Base-by-base conservation (phyloP, 1,139 yeast genomes). In the Candida tetrigidarum region DNA sequence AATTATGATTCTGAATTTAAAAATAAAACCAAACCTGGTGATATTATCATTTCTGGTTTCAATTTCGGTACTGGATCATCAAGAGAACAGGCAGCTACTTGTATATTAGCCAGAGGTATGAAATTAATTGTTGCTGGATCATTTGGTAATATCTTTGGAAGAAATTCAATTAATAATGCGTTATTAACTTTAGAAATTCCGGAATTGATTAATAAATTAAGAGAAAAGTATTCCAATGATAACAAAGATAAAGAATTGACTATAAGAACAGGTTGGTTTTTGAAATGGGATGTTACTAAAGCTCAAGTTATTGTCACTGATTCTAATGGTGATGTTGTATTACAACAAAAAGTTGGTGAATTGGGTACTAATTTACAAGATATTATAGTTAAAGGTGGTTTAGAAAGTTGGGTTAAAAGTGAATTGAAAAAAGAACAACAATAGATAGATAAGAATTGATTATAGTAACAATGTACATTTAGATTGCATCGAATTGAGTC, bases 41-140 rank as follows among this genome's bases (percentile, higher is more conserved):
- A 93, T 65, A 91, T 93, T 53, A 81, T 93, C 46, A 81, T 93
- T 43, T 83, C 93, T 46, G 99, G 99, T 16, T 95, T 74, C 76
- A 95, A 95, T 64, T 93, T 93, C 62, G 99, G 99, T 56, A 92
- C 98, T 16, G 99, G 99, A 37, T 91, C 98, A 5, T 90, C 97
- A n/a, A 84, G 99, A 70, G 99, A 93, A 66, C 99, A 93, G 71
- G 99, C 99, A 2, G 99, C 99, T 32, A 93, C 99, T 23, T 92
- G 96, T 37, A 87, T 95, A 50, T 76, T 95, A 53, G 98, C 99
- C 32, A 82, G 96, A 59, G 98, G 93, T 48, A 90, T 93, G 80
- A 83, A 84, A 55, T 74, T 93, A 55, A 96, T 93, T 18, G 96
- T 95, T 52, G 90, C 97, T 16, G 99, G 99, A 35, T 93, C 99